A percentile compares a stretch with the other conserved stretches of the same genome.
These are phyloP conservation scores for Hsuehochloa calcarea DNA, from an alignment of 176 grass and related monocot genomes.

Conservation along the genomic window DNA sequence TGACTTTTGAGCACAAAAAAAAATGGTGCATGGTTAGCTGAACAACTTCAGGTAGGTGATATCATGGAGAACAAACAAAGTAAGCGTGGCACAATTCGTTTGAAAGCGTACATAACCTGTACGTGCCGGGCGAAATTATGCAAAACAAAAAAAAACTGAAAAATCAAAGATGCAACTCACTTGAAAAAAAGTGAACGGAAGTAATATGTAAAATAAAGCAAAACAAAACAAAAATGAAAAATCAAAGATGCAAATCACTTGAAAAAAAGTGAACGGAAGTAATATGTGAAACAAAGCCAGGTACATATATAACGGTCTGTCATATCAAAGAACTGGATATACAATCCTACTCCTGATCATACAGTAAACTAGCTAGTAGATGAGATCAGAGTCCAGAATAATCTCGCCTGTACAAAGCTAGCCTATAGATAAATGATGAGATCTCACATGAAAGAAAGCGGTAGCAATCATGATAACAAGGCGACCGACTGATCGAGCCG, in stretches of 20 bases:
- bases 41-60: neutral
- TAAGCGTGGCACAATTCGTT: neutral
- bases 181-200: neutral
- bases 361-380: neutral
- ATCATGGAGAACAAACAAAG: neutral
- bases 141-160: neutral
- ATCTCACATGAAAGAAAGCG: neutral
- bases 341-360: conserved; percentile 32
- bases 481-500: neutral
- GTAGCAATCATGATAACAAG: neutral
- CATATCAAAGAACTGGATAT: conserved; percentile 24
- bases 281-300: neutral
- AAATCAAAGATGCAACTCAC: neutral
- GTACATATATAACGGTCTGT: neutral
- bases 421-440: neutral
- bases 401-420: neutral
- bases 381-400: neutral
- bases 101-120: neutral
- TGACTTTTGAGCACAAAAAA: neutral
- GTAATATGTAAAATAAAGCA: neutral
- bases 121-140: no score
- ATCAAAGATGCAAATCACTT: neutral
- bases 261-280: neutral
- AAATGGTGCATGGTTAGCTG: neutral
- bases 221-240: neutral